Conservation (phyloP, 73 alveolate species). For the Paramecium sexaurelia region DNA sequence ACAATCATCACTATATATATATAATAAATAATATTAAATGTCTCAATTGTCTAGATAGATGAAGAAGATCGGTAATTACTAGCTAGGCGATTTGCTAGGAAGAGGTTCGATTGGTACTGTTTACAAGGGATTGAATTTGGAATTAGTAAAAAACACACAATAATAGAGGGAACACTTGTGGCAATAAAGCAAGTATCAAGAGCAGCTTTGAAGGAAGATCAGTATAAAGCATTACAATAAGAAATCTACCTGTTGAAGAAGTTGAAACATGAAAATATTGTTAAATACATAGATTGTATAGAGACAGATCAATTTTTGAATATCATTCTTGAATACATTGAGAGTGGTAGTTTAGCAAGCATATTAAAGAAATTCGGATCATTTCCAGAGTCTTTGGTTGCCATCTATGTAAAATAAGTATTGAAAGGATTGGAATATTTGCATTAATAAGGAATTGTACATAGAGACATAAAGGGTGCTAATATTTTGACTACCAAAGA, state of each 20-base stretch:
- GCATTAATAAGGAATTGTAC: constrained; percentile 95
- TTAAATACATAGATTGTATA: constrained; percentile 94
- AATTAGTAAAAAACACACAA: constrained; percentile 64
- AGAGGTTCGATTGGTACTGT: constrained; percentile 98
- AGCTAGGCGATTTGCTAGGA: constrained; percentile 85
- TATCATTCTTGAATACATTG: constrained; percentile 94
- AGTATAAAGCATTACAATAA: constrained; percentile 80
- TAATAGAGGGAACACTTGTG: constrained; percentile 81
- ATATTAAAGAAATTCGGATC: constrained; percentile 73
- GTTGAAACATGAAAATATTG: constrained; percentile 95
- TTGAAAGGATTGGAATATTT: constrained; percentile 94
- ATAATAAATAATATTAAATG: constrained; percentile 5
- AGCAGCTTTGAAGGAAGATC: constrained; percentile 79
- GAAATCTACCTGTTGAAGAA: constrained; percentile 91
- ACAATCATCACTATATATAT: neutral
- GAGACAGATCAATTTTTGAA: constrained; percentile 89
- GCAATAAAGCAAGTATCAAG: constrained; percentile 94
- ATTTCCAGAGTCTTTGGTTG: constrained; percentile 93
- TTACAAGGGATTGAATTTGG: constrained; percentile 91
- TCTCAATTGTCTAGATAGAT: constrained; percentile 45
- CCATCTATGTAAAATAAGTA: constrained; percentile 90
- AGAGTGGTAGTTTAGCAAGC: constrained; percentile 83
- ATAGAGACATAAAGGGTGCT: constrained; percentile 98
- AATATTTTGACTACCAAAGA: constrained; percentile 95
- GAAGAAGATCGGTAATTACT: constrained; percentile 70